Conservation (phyloP, 352 stramenopile genomes). For the Pelagophyceae sp. region DNA sequence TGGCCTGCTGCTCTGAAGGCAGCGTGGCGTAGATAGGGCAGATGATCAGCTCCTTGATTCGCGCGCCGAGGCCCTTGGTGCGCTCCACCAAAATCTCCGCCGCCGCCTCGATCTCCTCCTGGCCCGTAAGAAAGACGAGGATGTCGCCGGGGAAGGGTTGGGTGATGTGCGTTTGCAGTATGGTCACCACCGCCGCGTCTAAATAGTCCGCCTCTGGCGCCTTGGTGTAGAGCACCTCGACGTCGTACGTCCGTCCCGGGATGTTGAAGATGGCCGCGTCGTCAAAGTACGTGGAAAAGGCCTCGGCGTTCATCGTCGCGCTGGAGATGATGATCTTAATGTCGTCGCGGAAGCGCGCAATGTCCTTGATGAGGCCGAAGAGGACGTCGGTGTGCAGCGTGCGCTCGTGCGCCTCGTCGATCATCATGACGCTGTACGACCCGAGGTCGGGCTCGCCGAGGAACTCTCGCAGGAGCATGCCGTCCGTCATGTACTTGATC, state of each 20-base stretch:
- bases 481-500: conserved; percentile 99
- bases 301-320: conserved; percentile 93
- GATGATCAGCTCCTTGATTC: conserved; percentile 95
- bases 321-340: conserved; percentile 94
- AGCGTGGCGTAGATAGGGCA: conserved; percentile 97
- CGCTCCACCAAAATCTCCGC: conserved; percentile 87
- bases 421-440: conserved; percentile 94
- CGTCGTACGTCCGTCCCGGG: conserved; percentile 63
- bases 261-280: conserved; percentile 97
- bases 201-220: conserved; percentile 96
- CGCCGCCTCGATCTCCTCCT: conserved; percentile 98
- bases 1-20: conserved; percentile 92
- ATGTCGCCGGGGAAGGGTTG: conserved; percentile 92
- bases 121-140: conserved; percentile 96
- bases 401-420: conserved; percentile 97
- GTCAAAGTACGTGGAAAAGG: conserved; percentile 98
- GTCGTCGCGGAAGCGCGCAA: conserved; percentile 86
- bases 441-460: conserved; percentile 90
- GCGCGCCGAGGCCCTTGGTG: conserved; percentile 78
- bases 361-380: conserved; percentile 97
- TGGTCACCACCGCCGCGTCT: conserved; percentile 92
- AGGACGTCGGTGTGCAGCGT: conserved; percentile 97
- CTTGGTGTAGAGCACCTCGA: conserved; percentile 98
- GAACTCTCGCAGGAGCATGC: conserved; percentile 89
- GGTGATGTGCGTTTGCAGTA: conserved; percentile 97